phyloP scores from a whole-genome alignment of 257 asterid species.

The Jacaranda mimosifolia region DNA sequence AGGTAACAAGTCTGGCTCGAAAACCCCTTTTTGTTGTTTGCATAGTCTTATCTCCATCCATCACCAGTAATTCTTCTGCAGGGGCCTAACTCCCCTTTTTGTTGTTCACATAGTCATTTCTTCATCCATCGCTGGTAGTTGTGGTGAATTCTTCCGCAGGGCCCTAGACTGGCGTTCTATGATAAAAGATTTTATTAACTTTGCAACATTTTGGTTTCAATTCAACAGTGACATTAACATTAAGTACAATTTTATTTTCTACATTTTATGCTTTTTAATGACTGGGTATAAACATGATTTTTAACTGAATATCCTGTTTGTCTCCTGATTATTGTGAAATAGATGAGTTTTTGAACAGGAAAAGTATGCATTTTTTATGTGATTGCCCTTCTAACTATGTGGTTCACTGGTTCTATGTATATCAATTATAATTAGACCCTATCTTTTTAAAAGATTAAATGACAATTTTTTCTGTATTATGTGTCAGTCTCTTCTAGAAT shows the following conservation, averaged over 20 bases:
- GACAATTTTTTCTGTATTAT: slow-evolving; percentile 18
- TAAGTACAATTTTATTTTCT: background rate
- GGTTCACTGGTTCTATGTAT: slow-evolving; percentile 15
- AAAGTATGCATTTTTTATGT: slow-evolving; percentile 7
- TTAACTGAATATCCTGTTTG: slow-evolving; percentile 4
- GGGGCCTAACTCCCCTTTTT: slow-evolving; percentile 1
- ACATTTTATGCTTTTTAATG: slow-evolving; percentile 3
- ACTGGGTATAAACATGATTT: slow-evolving; percentile 2
- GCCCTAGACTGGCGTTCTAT: background rate
- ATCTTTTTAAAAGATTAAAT: background rate
- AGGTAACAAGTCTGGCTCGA: slow-evolving; percentile 54
- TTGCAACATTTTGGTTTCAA: background rate
- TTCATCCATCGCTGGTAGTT: slow-evolving; percentile 21
- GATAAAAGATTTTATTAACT: background rate
- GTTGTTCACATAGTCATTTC: background rate
- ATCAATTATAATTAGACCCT: background rate
- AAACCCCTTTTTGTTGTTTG: slow-evolving; percentile 14
- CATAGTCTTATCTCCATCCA: slow-evolving; percentile 1
- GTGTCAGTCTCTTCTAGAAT: slow-evolving; percentile 81
- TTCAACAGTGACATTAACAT: background rate
- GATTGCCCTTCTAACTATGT: slow-evolving; percentile 18
- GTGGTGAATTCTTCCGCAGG: background rate
- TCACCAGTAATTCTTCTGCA: slow-evolving; percentile 13
- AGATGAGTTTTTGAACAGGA: slow-evolving; percentile 11
- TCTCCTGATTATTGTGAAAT: slow-evolving; percentile 26